Percentiles rank a stretch among this genome's conserved stretches.
Evolutionary conservation across 225 moss, liverwort and hornwort genomes (phyloP).

Genomic region (Lunularia cruciata): DNA sequence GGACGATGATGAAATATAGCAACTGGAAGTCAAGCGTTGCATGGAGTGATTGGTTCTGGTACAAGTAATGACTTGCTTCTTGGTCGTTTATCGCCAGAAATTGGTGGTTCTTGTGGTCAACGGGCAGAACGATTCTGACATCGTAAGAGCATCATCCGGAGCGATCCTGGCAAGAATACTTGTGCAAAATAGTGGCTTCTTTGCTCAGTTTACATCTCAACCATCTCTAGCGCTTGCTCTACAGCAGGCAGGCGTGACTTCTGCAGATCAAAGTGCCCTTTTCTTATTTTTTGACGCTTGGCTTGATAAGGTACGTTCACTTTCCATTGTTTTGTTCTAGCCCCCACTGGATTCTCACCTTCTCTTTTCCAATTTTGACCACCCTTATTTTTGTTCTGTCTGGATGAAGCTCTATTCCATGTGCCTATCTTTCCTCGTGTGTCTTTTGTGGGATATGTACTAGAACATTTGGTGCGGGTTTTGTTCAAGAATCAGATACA

Average conservation of each 20-base stretch:
- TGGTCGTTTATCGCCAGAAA: constrained; percentile 62
- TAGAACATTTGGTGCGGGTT: no score
- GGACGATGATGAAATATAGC: no score
- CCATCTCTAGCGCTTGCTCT: constrained; percentile 92
- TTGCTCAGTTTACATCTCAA: constrained; percentile 89
- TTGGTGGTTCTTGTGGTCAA: constrained; percentile 84
- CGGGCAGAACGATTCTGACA: constrained; percentile 86
- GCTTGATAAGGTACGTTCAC: constrained; percentile 86
- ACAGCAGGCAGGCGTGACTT: constrained; percentile 84
- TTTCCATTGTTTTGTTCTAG: background rate
- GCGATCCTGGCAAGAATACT: constrained; percentile 90
- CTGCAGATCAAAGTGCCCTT: constrained; percentile 89
- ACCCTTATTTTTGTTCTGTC: background rate
- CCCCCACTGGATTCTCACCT: background rate
- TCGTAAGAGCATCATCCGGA: constrained; percentile 95
- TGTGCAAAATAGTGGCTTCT: constrained; percentile 95
- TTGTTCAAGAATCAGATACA: no score
- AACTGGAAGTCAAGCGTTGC: no score
- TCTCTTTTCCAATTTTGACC: background rate
- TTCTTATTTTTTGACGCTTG: constrained; percentile 99
- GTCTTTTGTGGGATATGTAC: no score
- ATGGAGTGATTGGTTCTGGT: no score
- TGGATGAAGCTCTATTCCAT: background rate
- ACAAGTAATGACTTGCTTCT: no score
- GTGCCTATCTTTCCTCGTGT: background rate